Conservation (phyloP, 176 grass and related monocot species). For the Eragrostis curvula region DNA sequence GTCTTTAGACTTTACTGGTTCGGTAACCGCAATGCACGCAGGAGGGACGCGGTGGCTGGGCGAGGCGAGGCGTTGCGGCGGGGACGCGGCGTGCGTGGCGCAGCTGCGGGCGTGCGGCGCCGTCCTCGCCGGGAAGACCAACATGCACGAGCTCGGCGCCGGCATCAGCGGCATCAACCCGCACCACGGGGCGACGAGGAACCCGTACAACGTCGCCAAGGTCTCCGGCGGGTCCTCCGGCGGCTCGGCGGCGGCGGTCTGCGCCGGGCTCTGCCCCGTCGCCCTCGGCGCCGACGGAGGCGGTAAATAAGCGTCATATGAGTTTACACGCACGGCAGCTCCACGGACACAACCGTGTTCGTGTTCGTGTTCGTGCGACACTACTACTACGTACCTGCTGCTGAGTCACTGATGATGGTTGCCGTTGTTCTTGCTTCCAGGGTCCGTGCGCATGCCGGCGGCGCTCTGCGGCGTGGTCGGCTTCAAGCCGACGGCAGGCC, state of each 20-base stretch:
- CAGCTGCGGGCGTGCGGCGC: conserved; percentile 84
- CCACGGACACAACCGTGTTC: no score
- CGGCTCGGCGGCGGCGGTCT: conserved; percentile 84
- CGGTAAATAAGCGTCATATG: no score
- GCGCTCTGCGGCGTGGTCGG: conserved; percentile 87
- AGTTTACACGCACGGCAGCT: no score
- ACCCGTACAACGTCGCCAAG: conserved; percentile 64
- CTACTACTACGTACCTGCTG: background rate
- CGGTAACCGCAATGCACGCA: conserved; percentile 5
- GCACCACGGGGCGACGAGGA: conserved; percentile 70
- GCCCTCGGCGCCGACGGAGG: conserved; percentile 93
- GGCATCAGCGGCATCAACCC: conserved; percentile 61
- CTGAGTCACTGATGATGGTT: no score
- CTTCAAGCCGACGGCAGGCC: conserved; percentile 76
- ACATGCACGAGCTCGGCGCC: conserved; percentile 97
- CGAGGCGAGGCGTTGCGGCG: conserved; percentile 49
- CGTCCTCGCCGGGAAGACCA: conserved; percentile 78
- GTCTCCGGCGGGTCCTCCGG: conserved; percentile 84
- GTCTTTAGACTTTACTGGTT: no score
- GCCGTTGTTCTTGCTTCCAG: conserved; percentile 27
- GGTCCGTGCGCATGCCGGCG: conserved; percentile 86
- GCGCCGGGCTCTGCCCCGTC: conserved; percentile 79
- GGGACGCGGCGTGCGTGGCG: conserved; percentile 75
- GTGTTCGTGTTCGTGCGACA: background rate
- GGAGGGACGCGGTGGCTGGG: conserved; percentile 83